A percentile compares a stretch with the other conserved stretches of the same genome.
phyloP scores from a whole-genome alignment of 805 yeast genomes.

The Pichia kluyveri region DNA sequence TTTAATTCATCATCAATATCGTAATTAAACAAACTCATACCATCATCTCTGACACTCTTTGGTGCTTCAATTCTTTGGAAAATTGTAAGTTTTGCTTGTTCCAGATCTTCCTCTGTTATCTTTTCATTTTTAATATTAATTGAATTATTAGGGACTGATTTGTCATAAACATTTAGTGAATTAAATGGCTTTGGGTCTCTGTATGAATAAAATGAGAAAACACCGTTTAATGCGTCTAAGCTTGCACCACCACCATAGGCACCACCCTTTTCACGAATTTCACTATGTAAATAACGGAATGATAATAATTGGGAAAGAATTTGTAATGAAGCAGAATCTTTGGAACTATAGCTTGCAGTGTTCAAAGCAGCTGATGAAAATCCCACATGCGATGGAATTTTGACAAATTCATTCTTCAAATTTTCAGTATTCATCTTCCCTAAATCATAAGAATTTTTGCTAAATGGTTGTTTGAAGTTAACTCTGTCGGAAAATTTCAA shows the following conservation, averaged over 20 bases:
- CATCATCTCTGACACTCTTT: conserved; percentile 69
- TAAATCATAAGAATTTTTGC: conserved; percentile 10
- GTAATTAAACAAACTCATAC: conserved; percentile 52
- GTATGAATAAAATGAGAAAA: conserved; percentile 78
- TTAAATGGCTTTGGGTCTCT: conserved; percentile 84
- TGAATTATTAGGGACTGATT: conserved; percentile 39
- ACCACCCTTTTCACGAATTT: conserved; percentile 91
- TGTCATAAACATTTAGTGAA: conserved; percentile 52
- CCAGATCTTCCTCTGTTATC: conserved; percentile 50
- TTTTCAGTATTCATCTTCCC: background rate
- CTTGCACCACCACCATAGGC: conserved; percentile 96
- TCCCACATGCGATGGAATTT: conserved; percentile 82
- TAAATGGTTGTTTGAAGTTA: conserved; percentile 5
- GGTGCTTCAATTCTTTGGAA: conserved; percentile 94
- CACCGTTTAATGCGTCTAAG: conserved; percentile 74
- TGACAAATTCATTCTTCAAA: conserved; percentile 29
- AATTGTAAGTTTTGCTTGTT: conserved; percentile 83
- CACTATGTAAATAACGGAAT: conserved; percentile 77
- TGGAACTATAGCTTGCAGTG: conserved; percentile 58
- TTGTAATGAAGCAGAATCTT: conserved; percentile 81
- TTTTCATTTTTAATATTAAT: conserved; percentile 16
- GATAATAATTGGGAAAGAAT: conserved; percentile 73
- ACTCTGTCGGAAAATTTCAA: conserved; percentile 22
- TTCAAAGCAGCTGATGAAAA: conserved; percentile 61
- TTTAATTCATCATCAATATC: conserved; percentile 72